Percentiles rank a stretch among this genome's conserved stretches.
These are phyloP conservation scores for Xylaria bambusicola DNA, from an alignment of 495 filamentous ascomycete genomes.

Conservation along the genomic window DNA sequence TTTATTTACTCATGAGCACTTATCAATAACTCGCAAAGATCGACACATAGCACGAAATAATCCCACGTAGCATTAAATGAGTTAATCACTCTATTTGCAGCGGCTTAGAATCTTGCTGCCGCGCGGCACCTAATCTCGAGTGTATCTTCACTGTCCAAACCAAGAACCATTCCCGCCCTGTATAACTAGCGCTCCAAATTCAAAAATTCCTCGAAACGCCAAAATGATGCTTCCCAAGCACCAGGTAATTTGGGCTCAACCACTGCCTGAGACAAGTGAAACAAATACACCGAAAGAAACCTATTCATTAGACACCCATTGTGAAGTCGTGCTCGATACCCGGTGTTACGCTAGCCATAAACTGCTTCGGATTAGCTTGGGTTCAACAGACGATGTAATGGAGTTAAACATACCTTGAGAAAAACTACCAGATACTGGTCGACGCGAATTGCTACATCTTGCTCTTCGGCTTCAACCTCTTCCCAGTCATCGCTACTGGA, in stretches of 20 bases:
- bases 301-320: conserved; percentile 73
- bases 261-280: too few relatives aligned
- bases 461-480: conserved; percentile 65
- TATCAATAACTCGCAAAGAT: too few relatives aligned
- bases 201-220: conserved; percentile 14
- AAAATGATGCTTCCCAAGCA: conserved; percentile 11
- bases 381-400: background rate
- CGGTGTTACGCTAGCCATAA: conserved; percentile 95
- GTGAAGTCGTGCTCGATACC: conserved; percentile 98
- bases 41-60: background rate
- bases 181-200: conserved; percentile 11
- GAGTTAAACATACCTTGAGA: conserved; percentile 59
- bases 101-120: conserved; percentile 11
- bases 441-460: conserved; percentile 88
- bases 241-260: too few relatives aligned
- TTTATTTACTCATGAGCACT: background rate
- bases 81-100: background rate
- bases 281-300: background rate
- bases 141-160: conserved; percentile 1
- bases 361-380: conserved; percentile 48
- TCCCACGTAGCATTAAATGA: background rate
- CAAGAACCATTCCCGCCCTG: conserved; percentile 7
- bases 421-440: conserved; percentile 99
- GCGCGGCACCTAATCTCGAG: background rate
- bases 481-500: conserved; percentile 80